phyloP scores from a whole-genome alignment of 495 filamentous ascomycete species.

The Penicillium paxilli region DNA sequence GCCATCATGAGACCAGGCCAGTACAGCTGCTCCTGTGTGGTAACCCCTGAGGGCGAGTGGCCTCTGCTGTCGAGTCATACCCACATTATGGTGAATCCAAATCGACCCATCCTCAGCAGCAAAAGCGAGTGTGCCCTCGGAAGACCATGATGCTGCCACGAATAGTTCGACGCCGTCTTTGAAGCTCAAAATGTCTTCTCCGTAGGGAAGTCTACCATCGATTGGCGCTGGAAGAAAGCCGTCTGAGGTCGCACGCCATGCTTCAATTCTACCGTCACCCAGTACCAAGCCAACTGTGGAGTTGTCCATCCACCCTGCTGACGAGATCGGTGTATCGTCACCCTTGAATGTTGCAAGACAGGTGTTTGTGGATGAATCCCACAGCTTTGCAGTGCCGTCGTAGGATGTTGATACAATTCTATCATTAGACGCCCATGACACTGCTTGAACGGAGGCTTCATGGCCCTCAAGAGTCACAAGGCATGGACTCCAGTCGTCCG shows the following conservation, averaged over 20 bases:
- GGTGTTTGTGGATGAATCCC: neutral
- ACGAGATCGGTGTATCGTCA: neutral
- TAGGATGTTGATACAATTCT: neutral
- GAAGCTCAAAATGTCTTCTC: neutral
- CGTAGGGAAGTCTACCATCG: neutral
- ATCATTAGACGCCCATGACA: neutral
- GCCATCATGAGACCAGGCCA: slow-evolving; percentile 5
- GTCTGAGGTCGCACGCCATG: neutral
- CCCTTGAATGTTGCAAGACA: neutral
- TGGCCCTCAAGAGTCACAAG: neutral
- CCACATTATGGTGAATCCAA: neutral
- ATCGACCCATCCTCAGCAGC: neutral
- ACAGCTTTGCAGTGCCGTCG: neutral
- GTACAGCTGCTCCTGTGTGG: neutral
- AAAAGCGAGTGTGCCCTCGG: neutral
- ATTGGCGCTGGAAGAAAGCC: neutral
- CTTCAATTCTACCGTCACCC: neutral
- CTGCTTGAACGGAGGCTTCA: neutral
- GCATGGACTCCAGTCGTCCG: neutral
- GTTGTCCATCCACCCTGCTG: neutral
- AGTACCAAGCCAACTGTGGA: neutral
- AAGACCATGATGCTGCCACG: neutral
- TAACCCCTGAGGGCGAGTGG: neutral
- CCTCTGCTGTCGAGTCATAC: neutral
- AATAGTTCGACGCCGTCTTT: slow-evolving; percentile 1